phyloP scores from a whole-genome alignment of 352 stramenopile species.

The Phytopythium litorale region DNA sequence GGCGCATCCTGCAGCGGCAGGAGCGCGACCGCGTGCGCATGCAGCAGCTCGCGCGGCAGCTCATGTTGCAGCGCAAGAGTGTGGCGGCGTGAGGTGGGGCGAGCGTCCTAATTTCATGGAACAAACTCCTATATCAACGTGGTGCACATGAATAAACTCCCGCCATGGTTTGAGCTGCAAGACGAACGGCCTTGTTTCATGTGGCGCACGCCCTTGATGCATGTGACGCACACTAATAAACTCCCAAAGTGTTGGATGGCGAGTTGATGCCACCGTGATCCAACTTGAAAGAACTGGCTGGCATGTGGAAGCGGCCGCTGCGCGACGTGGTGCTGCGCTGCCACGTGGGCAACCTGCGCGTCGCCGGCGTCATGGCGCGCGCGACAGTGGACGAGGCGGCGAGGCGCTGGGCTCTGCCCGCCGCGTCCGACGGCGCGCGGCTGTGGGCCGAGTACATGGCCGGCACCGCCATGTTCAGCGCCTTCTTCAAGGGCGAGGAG shows the following conservation, averaged over 20 bases:
- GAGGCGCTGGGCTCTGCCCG: slow-evolving; percentile 48
- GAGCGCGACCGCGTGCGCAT: slow-evolving; percentile 58
- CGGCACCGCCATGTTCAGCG: slow-evolving; percentile 79
- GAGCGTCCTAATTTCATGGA: too few species aligned
- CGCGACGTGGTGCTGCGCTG: slow-evolving; percentile 69
- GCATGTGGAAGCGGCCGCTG: slow-evolving; percentile 47
- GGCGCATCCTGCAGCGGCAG: slow-evolving; percentile 52
- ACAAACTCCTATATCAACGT: too few species aligned
- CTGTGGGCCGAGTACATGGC: slow-evolving; percentile 89
- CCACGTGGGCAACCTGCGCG: slow-evolving; percentile 78
- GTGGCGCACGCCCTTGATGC: not conserved
- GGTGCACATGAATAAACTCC: too few species aligned
- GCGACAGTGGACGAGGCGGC: slow-evolving; percentile 50
- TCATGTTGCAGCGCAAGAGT: slow-evolving; percentile 53
- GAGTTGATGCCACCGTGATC: not conserved
- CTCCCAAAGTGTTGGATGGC: not conserved
- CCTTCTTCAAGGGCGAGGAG: slow-evolving; percentile 86
- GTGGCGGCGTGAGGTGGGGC: slow-evolving; percentile 22
- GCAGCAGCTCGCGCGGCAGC: slow-evolving; percentile 36
- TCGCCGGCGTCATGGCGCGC: slow-evolving; percentile 71
- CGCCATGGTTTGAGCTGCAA: too few species aligned
- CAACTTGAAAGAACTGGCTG: not conserved
- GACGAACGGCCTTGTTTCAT: too few species aligned
- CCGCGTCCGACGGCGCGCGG: slow-evolving; percentile 36
- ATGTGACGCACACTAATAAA: not conserved